These are phyloP conservation scores for Alternaria conjuncta DNA, from an alignment of 2,329 filamentous ascomycete genomes.

Conservation along the genomic window DNA sequence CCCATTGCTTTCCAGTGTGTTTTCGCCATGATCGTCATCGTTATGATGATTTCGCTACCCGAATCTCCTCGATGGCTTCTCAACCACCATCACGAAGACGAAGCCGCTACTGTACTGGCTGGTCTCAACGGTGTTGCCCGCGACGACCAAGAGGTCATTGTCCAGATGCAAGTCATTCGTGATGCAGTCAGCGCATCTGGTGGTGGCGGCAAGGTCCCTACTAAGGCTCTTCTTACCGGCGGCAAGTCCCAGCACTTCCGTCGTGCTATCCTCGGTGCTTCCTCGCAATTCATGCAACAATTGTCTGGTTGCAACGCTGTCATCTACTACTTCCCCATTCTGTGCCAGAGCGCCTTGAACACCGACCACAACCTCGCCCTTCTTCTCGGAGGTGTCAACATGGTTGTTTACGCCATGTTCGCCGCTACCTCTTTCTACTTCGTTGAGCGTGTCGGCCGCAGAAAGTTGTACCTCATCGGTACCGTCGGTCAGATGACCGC, in stretches of 20 bases:
- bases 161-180: conserved; percentile 67
- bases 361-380: conserved; percentile 51
- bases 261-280: conserved; percentile 64
- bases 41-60: conserved; percentile 46
- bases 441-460: conserved; percentile 66
- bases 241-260: conserved; percentile 70
- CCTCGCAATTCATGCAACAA: conserved; percentile 69
- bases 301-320: conserved; percentile 49
- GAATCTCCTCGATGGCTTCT: conserved; percentile 44
- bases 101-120: conserved; percentile 57
- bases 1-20: conserved; percentile 60
- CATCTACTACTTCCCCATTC: conserved; percentile 54
- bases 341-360: conserved; percentile 61
- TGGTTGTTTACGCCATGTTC: conserved; percentile 63
- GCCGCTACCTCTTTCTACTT: conserved; percentile 67
- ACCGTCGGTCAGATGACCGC: conserved; percentile 61
- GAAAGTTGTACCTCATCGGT: conserved; percentile 53
- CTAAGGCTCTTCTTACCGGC: conserved; percentile 61
- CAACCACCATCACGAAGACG: conserved; percentile 50
- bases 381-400: conserved; percentile 59
- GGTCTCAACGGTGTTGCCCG: conserved; percentile 54
- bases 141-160: conserved; percentile 62
- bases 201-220: conserved; percentile 43
- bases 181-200: conserved; percentile 56
- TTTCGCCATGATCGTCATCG: conserved; percentile 49